A percentile compares a stretch with the other conserved stretches of the same genome.
Evolutionary conservation across 2,329 filamentous ascomycete genomes (phyloP).

Genomic region (Phaeosphaeriaceae sp.): DNA sequence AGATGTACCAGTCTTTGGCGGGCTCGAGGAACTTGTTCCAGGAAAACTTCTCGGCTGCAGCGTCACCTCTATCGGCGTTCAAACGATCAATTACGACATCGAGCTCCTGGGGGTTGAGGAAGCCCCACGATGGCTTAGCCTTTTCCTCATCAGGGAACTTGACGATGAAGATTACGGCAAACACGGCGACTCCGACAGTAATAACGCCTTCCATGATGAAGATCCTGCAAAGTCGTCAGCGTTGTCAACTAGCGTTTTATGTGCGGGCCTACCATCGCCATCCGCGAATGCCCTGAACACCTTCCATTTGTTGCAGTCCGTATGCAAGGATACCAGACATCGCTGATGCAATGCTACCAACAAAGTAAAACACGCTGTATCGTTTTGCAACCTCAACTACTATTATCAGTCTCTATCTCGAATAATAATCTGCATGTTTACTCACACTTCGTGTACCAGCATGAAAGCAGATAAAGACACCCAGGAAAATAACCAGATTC

Average conservation of each 20-base stretch:
- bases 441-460: slow-evolving; percentile 36
- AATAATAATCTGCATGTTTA: neutral
- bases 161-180: slow-evolving; percentile 27
- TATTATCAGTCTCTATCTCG: neutral
- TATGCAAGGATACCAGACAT: slow-evolving; percentile 31
- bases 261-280: slow-evolving; percentile 24
- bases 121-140: slow-evolving; percentile 24
- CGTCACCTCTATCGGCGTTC: slow-evolving; percentile 30
- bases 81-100: slow-evolving; percentile 28
- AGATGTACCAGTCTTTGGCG: slow-evolving; percentile 33
- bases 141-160: slow-evolving; percentile 33
- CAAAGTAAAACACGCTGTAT: slow-evolving; percentile 34
- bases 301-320: slow-evolving; percentile 31
- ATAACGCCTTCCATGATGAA: slow-evolving; percentile 35
- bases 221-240: slow-evolving; percentile 20
- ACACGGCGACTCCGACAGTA: slow-evolving; percentile 26
- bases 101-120: slow-evolving; percentile 25
- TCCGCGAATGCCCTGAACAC: slow-evolving; percentile 23
- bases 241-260: neutral
- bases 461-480: slow-evolving; percentile 26
- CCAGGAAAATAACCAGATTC: slow-evolving; percentile 33
- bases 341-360: slow-evolving; percentile 31
- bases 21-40: slow-evolving; percentile 30
- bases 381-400: slow-evolving; percentile 29
- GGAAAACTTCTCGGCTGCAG: slow-evolving; percentile 22